Evolutionary conservation across 345 rosid genomes (phyloP), one percentile per base, ranked within the genome.

Genomic region (Excoecaria cochinchinensis): DNA sequence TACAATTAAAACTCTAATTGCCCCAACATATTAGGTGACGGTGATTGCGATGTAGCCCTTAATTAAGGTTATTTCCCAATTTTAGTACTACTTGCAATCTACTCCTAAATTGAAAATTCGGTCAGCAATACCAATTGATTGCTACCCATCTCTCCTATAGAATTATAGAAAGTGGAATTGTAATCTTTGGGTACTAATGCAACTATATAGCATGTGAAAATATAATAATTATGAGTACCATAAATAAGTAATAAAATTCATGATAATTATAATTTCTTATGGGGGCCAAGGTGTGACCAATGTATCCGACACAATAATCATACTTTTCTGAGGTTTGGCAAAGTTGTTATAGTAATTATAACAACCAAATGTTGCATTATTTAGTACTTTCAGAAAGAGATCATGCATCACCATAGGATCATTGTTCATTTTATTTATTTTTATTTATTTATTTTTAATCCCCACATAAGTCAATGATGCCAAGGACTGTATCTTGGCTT

Each of bases 221-320:
- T 72, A 50, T 39, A 39, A 61, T 74, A 67, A 78, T 86, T 78
- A 79, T 72, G 74, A 52, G 31, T 31, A 31, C 31, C 31, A 31
- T 31, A 44, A 44, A n/a, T 16, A 72, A 44, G 42, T 73, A 67
- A 71, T 74, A 51, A 67, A 70, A 56, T 11, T 51, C 21, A 72
- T 44, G n/a, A 74, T 70, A 59, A 52, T 51, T 31, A 59, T 68
- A 48, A 69, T 73, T 19, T 12, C 3, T 50, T 50, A 42, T 39
- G 38, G 79, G 78, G 87, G 72, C 74, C 75, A 63, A 76, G 17
- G n/a, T 62, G 52, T 51, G 65, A 40, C 38, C 42, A n/a, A 48
- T 69, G 73, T 72, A 69, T 77, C 88, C 81, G 84, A 82, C 90
- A 82, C 47, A 78, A 87, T 87, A 57, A 85, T 85, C 80, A 36